Base-by-base conservation (phyloP, 148 eudicot genomes). In the Silene conica region DNA sequence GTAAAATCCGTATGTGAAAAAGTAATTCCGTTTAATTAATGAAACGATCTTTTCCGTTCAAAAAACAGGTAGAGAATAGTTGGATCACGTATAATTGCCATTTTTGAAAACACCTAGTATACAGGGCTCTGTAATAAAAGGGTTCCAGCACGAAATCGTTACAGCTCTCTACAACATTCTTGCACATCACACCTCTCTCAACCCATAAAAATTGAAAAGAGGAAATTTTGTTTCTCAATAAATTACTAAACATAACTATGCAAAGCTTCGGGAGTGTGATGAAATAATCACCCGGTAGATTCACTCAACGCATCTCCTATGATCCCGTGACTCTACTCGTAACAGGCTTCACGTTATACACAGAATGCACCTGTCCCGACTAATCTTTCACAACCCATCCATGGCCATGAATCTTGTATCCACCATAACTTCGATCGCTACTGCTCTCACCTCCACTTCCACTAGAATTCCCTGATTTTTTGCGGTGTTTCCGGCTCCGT, bases 401-500 rank as follows among this genome's bases (percentile, higher is more conserved):
- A 23, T 82, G 89, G 56, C 99, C 99, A 74, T 81, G 92, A 66
- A 85, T 80, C 77, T 87, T 83, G 80, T 78, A 86, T 25, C 91
- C 94, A 72, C 90, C 81, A 72, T 80, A 90, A 71, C 77, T 87
- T 74, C 80, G 91, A 74, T 96, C 99, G 68, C 81, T 87, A 79
- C 97, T 92, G 80, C 97, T 96, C 81, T 96, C 99, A n/a, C 94
- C 93, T 16, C 99, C 99, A 76, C 99, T 96, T 81, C 90, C 98
- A 70, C 99, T 96, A 2, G 89, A 82, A 76, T 90, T 89, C 0
- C 97, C 97, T 1, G 94, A 82, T 81, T 86, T 96, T 64, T 78
- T 75, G 8, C 90, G 88, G 58, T 90, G 89, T 72, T 75, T 91
- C 80, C 89, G 85, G 70, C 76, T 86, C 80, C 87, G 87, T 45